These are phyloP conservation scores for Bocquillonia castaneifolia DNA, from an alignment of 441 rosid species.

Conservation along the genomic window DNA sequence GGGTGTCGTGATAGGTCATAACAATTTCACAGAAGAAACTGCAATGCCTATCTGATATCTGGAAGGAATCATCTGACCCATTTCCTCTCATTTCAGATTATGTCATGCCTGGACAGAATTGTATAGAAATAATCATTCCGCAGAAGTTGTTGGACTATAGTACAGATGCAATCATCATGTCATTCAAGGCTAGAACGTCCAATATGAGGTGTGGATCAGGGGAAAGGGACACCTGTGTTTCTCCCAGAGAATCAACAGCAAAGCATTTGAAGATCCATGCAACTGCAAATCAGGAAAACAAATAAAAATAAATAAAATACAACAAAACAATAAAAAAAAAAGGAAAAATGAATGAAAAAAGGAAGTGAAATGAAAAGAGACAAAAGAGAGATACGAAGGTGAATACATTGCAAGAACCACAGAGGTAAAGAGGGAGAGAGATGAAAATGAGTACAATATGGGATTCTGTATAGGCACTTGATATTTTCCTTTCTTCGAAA, in stretches of 20 bases:
- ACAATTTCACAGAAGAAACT: neutral
- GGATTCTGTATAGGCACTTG: neutral
- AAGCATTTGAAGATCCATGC: neutral
- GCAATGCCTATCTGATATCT: neutral
- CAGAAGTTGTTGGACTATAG: neutral
- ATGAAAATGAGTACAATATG: neutral
- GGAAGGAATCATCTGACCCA: neutral
- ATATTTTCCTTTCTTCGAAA: neutral
- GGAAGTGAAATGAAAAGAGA: no score
- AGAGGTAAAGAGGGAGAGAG: no score
- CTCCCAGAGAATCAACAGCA: conserved; percentile 1
- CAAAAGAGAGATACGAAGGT: no score
- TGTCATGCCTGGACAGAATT: neutral
- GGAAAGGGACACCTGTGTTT: neutral
- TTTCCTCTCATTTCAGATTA: neutral
- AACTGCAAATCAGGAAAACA: neutral
- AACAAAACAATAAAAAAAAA: no score
- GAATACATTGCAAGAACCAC: neutral
- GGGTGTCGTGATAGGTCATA: neutral
- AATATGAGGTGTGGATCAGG: neutral
- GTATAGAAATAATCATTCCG: neutral
- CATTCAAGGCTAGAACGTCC: neutral
- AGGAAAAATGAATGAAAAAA: no score
- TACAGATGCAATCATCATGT: neutral
- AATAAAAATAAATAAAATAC: neutral